Evolutionary conservation across 345 rosid genomes (phyloP).

Genomic region (Eucalyptus shirleyi): DNA sequence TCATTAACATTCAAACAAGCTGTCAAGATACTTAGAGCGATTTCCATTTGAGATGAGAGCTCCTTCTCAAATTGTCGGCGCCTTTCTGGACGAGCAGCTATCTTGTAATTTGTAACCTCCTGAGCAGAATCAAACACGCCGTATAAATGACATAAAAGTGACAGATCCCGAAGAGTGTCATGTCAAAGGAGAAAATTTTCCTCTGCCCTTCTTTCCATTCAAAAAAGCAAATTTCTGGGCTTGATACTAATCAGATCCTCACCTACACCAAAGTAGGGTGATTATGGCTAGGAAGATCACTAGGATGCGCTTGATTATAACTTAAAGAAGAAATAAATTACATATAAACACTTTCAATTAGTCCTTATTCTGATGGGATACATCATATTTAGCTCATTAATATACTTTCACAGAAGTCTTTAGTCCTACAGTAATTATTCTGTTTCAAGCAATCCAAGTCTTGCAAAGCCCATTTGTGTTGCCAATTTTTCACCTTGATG

Average conservation of each 20-base stretch:
- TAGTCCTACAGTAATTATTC: neutral
- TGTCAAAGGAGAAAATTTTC: neutral
- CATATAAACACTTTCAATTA: neutral
- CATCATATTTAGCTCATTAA: neutral
- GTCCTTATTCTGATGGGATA: neutral
- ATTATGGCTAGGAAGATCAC: neutral
- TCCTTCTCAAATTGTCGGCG: slow-evolving; percentile 91
- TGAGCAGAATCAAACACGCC: slow-evolving; percentile 3
- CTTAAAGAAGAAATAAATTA: neutral
- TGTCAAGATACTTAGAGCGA: slow-evolving; percentile 65
- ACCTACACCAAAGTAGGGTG: neutral
- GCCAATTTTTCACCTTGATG: neutral
- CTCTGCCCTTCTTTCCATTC: neutral
- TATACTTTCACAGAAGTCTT: neutral
- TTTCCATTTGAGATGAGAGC: slow-evolving; percentile 79
- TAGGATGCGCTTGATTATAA: neutral
- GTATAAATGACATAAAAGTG: neutral
- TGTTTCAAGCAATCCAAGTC: neutral
- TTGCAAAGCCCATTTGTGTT: neutral
- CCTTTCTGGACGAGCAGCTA: slow-evolving; percentile 97
- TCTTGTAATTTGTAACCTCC: slow-evolving; percentile 96
- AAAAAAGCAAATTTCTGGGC: neutral
- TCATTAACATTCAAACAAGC: slow-evolving; percentile 71
- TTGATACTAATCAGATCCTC: neutral
- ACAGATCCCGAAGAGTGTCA: neutral